Percentiles rank a stretch among this genome's conserved stretches.
Conservation (phyloP, 2,329 filamentous ascomycete genomes). For the Tolypocladium album region DNA sequence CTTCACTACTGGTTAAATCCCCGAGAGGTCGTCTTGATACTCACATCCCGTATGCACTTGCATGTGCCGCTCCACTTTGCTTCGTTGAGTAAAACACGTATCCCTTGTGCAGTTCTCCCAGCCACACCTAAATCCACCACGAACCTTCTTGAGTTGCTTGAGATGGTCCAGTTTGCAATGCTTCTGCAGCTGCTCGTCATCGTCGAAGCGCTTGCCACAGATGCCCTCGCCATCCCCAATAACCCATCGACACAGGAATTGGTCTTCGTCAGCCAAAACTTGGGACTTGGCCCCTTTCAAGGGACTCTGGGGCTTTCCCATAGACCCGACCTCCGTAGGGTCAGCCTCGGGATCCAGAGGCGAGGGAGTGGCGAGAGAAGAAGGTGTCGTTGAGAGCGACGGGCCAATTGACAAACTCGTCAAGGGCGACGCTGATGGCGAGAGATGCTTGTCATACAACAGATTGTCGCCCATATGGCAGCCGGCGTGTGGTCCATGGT, state of each 20-base stretch:
- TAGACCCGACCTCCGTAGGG: not conserved
- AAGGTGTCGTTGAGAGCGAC: conserved; percentile 13
- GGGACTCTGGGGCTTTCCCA: not conserved
- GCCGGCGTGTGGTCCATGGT: not conserved
- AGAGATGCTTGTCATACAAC: conserved; percentile 7
- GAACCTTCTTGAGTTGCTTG: conserved; percentile 29
- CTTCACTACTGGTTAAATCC: not conserved
- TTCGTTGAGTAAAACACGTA: conserved; percentile 45
- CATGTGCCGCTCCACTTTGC: conserved; percentile 55
- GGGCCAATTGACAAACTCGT: conserved; percentile 12
- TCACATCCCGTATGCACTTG: conserved; percentile 55
- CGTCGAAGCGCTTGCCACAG: conserved; percentile 26
- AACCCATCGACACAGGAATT: conserved; percentile 23
- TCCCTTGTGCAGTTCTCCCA: conserved; percentile 47
- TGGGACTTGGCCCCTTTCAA: conserved; percentile 4
- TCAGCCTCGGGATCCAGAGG: conserved; percentile 12
- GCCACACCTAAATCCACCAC: conserved; percentile 38
- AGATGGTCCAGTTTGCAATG: conserved; percentile 44
- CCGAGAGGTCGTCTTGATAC: conserved; percentile 12
- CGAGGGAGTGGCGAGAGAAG: conserved; percentile 17
- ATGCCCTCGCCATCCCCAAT: conserved; percentile 8
- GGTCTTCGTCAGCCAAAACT: conserved; percentile 10
- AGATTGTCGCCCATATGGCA: not conserved
- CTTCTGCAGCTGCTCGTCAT: conserved; percentile 39
- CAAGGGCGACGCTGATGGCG: conserved; percentile 11